phyloP scores from a whole-genome alignment of 371 early-diverging fungal genomes.

The Mortierella sp. region DNA sequence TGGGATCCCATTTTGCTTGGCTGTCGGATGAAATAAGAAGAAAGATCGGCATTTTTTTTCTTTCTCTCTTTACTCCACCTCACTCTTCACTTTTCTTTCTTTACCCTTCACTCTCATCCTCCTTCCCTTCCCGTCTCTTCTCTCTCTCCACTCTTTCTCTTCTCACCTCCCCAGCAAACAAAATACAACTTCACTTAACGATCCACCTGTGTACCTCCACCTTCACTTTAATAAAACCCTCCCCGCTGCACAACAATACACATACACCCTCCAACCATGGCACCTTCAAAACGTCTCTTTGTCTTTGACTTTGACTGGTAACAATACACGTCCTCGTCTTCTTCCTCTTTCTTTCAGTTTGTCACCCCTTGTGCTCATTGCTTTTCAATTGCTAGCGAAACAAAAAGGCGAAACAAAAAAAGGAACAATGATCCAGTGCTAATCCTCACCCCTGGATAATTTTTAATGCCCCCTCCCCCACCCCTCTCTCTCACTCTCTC shows the following conservation, averaged over 20 bases:
- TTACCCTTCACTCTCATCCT: neutral
- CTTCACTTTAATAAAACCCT: neutral
- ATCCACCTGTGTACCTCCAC: neutral
- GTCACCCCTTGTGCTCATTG: neutral
- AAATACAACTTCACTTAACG: neutral
- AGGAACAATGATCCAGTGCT: neutral
- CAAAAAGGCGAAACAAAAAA: neutral
- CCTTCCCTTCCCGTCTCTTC: neutral
- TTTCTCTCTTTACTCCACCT: neutral
- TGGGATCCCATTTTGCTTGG: neutral
- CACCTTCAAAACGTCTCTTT: constrained; percentile 56
- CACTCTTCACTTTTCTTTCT: neutral
- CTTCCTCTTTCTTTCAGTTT: neutral
- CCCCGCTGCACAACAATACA: neutral
- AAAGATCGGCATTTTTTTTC: neutral
- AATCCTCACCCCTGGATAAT: neutral
- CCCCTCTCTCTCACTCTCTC: no score
- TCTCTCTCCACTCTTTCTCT: neutral
- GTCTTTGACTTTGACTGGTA: constrained; percentile 86
- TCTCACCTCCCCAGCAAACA: neutral
- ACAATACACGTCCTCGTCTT: neutral
- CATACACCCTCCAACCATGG: constrained; percentile 3
- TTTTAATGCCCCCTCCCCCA: neutral
- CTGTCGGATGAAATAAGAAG: constrained; percentile 5
- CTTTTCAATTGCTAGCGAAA: neutral